These are phyloP conservation scores for Penicillium maclennaniae DNA, from an alignment of 495 filamentous ascomycete genomes.

Conservation along the genomic window DNA sequence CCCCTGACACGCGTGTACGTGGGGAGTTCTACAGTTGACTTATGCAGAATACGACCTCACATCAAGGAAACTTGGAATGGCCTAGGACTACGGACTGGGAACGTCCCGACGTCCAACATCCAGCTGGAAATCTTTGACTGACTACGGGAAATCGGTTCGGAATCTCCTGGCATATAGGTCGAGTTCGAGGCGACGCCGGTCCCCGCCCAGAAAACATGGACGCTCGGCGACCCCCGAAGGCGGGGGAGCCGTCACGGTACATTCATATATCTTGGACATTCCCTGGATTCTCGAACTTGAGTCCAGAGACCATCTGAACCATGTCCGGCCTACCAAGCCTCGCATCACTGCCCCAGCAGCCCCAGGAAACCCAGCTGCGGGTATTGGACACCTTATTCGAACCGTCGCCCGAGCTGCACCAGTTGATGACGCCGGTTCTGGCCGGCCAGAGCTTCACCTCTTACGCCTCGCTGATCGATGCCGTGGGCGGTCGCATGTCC, in stretches of 20 bases:
- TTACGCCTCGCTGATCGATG: constrained; percentile 57
- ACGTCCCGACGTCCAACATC: no score
- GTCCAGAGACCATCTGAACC: neutral
- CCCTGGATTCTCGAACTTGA: neutral
- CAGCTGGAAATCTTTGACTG: no score
- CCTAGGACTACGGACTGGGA: no score
- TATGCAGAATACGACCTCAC: neutral
- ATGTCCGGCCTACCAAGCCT: constrained; percentile 49
- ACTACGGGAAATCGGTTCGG: neutral
- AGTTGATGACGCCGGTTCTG: constrained; percentile 63
- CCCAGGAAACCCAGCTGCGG: constrained; percentile 52
- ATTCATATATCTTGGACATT: constrained; percentile 5
- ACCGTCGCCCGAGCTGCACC: constrained; percentile 69
- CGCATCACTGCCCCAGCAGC: constrained; percentile 48
- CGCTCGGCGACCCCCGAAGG: constrained; percentile 34
- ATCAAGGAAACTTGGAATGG: neutral
- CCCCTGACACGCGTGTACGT: neutral
- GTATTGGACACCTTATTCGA: constrained; percentile 87
- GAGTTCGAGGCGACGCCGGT: constrained; percentile 4
- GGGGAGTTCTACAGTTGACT: neutral
- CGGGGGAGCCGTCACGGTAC: constrained; percentile 9
- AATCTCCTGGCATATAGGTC: neutral
- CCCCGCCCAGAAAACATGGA: constrained; percentile 13
- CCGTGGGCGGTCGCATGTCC: constrained; percentile 53
- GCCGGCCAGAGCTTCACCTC: constrained; percentile 58